These are phyloP conservation scores for Begonia fuchsioides DNA, from an alignment of 306 rosid genomes.

Conservation along the genomic window DNA sequence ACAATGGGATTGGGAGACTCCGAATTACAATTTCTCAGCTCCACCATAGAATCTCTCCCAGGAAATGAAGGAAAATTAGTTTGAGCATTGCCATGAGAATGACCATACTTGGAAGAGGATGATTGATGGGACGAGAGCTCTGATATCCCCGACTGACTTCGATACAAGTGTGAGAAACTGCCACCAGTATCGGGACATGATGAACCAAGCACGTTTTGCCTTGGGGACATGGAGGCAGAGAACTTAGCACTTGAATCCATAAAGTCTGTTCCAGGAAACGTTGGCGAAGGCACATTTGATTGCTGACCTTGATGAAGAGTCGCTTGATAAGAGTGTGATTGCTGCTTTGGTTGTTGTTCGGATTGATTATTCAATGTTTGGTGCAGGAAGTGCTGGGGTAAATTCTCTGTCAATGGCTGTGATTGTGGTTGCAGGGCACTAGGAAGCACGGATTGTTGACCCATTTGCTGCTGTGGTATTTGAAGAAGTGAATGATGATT, in stretches of 20 bases:
- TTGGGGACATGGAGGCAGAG: slow-evolving; percentile 29
- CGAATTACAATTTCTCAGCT: slow-evolving; percentile 29
- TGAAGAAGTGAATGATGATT: slow-evolving; percentile 40
- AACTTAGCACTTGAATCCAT: slow-evolving; percentile 47
- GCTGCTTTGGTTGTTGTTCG: slow-evolving; percentile 33
- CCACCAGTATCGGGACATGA: slow-evolving; percentile 45
- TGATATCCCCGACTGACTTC: slow-evolving; percentile 38
- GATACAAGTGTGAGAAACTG: slow-evolving; percentile 35
- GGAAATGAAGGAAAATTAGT: slow-evolving; percentile 26
- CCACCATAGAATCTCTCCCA: slow-evolving; percentile 37
- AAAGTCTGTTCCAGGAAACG: slow-evolving; percentile 47
- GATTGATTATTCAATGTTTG: slow-evolving; percentile 38
- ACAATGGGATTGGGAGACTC: slow-evolving; percentile 52
- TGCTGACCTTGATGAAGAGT: slow-evolving; percentile 51
- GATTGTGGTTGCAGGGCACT: slow-evolving; percentile 44
- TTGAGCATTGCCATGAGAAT: slow-evolving; percentile 35
- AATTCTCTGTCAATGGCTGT: slow-evolving; percentile 36
- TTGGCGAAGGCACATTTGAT: slow-evolving; percentile 44
- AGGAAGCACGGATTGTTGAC: slow-evolving; percentile 37
- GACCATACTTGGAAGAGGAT: slow-evolving; percentile 38
- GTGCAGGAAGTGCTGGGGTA: slow-evolving; percentile 49
- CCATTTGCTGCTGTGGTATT: slow-evolving; percentile 42
- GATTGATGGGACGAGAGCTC: slow-evolving; percentile 22
- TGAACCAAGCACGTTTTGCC: slow-evolving; percentile 34
- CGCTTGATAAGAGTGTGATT: slow-evolving; percentile 37